A percentile compares a stretch with the other conserved stretches of the same genome.
These are phyloP conservation scores for Xenosphaeropsis pyriputrescens DNA, from an alignment of 2,329 filamentous ascomycete species.

Conservation along the genomic window DNA sequence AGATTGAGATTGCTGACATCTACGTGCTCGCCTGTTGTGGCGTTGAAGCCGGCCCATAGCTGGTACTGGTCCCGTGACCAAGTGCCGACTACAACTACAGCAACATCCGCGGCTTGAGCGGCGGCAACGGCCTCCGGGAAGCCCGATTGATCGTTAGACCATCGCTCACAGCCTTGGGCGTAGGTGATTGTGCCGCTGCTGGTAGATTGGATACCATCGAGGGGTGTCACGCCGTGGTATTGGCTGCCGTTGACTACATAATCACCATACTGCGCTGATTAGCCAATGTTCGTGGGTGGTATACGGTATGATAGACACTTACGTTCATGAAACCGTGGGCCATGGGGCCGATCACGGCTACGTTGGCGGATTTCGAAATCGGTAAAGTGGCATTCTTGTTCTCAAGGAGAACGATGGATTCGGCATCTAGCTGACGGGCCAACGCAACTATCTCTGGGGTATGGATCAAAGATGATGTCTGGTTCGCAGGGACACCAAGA, in stretches of 20 bases:
- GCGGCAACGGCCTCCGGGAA: slow-evolving; percentile 52
- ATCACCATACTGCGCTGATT: slow-evolving; percentile 40
- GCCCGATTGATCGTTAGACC: slow-evolving; percentile 55
- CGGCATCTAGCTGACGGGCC: slow-evolving; percentile 61
- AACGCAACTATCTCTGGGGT: slow-evolving; percentile 53
- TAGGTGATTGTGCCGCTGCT: slow-evolving; percentile 48
- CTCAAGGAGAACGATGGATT: slow-evolving; percentile 71
- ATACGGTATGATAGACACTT: slow-evolving; percentile 11
- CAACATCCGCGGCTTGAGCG: slow-evolving; percentile 53
- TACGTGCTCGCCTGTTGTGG: slow-evolving; percentile 62
- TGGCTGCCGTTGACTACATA: slow-evolving; percentile 54
- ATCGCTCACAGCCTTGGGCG: slow-evolving; percentile 56
- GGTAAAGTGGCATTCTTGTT: slow-evolving; percentile 54
- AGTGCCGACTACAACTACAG: slow-evolving; percentile 60
- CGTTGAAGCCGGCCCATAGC: slow-evolving; percentile 56
- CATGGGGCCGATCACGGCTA: slow-evolving; percentile 66
- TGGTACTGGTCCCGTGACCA: slow-evolving; percentile 62
- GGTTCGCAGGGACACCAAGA: slow-evolving; percentile 35
- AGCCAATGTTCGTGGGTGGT: slow-evolving; percentile 12
- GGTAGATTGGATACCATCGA: slow-evolving; percentile 50
- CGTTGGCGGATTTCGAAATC: slow-evolving; percentile 47
- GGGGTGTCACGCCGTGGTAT: slow-evolving; percentile 51
- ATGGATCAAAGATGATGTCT: slow-evolving; percentile 45
- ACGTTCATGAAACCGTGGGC: slow-evolving; percentile 52
- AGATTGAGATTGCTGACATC: slow-evolving; percentile 49